Evolutionary conservation across 176 grass and related monocot species (phyloP).

Genomic region (Phoenix roebelenii): DNA sequence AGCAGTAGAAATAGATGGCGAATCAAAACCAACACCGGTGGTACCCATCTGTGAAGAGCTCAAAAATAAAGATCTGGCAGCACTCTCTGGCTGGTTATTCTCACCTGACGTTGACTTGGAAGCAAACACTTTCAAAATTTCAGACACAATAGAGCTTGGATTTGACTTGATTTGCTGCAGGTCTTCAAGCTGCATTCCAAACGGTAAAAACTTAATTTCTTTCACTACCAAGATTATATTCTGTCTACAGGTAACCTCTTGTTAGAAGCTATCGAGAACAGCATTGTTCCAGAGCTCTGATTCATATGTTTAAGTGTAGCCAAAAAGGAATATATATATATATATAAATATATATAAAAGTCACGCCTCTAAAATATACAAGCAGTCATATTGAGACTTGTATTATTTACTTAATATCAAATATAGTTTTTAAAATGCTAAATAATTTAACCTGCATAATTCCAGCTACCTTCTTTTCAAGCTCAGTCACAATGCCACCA

Average conservation of each 20-base stretch:
- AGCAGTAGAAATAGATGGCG: conserved; percentile 49
- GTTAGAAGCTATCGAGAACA: no score
- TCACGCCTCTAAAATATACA: no score
- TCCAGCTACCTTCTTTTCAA: conserved; percentile 82
- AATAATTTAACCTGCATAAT: no score
- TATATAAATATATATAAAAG: no score
- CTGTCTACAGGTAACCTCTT: no score
- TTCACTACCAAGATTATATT: no score
- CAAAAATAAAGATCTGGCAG: conserved; percentile 40
- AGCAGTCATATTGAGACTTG: no score
- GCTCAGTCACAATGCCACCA: conserved; percentile 63
- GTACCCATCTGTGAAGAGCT: conserved; percentile 65
- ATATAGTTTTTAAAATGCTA: no score
- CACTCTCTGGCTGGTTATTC: conserved; percentile 20
- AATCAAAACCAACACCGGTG: conserved; percentile 57
- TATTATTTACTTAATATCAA: no score
- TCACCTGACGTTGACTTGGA: conserved; percentile 7
- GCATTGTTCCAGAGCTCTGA: no score
- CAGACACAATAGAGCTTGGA: conserved; percentile 34
- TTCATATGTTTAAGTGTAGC: no score
- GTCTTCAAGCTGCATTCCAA: conserved; percentile 74
- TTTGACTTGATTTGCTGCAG: conserved; percentile 49
- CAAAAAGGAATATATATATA: no score
- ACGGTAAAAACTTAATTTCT: not conserved
- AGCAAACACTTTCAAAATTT: conserved; percentile 37